A percentile compares a stretch with the other conserved stretches of the same genome.
These are phyloP conservation scores for Knoxia roxburghii DNA, from an alignment of 257 asterid species.

Conservation along the genomic window DNA sequence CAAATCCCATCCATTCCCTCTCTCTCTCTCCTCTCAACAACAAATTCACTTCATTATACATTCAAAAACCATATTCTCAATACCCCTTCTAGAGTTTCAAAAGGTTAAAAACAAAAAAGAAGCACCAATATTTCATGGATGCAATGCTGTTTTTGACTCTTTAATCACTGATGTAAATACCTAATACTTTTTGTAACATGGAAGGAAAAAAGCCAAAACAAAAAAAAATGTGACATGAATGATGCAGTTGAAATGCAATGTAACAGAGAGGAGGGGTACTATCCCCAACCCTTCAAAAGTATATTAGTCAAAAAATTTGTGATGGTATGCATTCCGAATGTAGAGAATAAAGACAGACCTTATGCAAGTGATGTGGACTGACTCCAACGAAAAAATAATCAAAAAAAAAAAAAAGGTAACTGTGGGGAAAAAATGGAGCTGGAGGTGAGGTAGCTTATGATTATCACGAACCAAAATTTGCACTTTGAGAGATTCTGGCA, in stretches of 20 bases:
- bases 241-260: constrained; percentile 22
- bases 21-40: too few species aligned
- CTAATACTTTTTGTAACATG: constrained; percentile 14
- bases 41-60: too few species aligned
- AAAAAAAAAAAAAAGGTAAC: neutral
- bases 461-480: constrained; percentile 21
- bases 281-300: constrained; percentile 23
- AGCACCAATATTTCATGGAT: constrained; percentile 24
- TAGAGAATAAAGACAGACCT: constrained; percentile 25
- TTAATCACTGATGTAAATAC: constrained; percentile 10
- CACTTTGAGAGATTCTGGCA: constrained; percentile 19
- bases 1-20: constrained; percentile 11
- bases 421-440: constrained; percentile 14
- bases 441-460: constrained; percentile 16
- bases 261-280: constrained; percentile 16
- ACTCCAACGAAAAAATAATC: constrained; percentile 3
- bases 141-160: constrained; percentile 21
- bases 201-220: neutral
- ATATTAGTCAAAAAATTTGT: constrained; percentile 34
- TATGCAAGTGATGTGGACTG: constrained; percentile 15
- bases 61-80: constrained; percentile 27
- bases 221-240: constrained; percentile 24
- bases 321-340: constrained; percentile 42
- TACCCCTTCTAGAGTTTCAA: too few species aligned
- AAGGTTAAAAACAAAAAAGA: constrained; percentile 14